Conservation (phyloP, 169 alveolate species). For the Eimeria tenella region DNA sequence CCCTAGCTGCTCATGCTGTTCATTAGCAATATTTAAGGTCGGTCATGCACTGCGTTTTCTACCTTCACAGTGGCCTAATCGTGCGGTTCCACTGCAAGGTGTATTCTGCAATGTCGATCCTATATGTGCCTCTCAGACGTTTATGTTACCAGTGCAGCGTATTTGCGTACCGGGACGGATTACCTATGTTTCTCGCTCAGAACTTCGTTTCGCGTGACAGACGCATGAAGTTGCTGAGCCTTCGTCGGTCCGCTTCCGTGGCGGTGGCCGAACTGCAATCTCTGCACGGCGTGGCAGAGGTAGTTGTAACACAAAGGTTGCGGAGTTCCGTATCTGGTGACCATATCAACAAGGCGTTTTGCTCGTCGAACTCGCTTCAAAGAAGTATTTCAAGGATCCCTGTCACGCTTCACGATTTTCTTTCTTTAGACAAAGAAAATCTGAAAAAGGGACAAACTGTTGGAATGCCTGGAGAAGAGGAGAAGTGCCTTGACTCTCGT, state of each 20-base stretch:
- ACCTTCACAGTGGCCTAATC: too few relatives aligned
- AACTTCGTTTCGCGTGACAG: constrained; percentile 60
- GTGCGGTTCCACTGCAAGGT: too few relatives aligned
- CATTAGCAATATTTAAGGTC: too few relatives aligned
- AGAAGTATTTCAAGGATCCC: neutral
- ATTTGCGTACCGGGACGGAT: neutral
- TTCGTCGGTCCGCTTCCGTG: constrained; percentile 73
- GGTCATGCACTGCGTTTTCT: too few relatives aligned
- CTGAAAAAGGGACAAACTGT: neutral
- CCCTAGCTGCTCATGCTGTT: too few relatives aligned
- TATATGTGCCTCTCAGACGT: neutral
- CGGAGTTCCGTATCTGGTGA: neutral
- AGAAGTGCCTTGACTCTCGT: neutral
- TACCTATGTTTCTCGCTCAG: neutral
- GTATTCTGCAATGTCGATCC: too few relatives aligned
- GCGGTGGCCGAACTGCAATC: constrained; percentile 42
- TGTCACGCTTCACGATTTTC: neutral
- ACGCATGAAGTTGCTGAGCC: constrained; percentile 50
- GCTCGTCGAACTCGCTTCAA: neutral
- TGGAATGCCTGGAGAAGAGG: neutral
- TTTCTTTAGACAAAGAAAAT: neutral
- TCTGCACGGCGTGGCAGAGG: neutral
- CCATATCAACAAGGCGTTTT: neutral
- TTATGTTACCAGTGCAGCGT: neutral
- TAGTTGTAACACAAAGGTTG: neutral